Conservation (phyloP, 1,284 basidiomycete genomes). For the Ustilago vetiveriae region DNA sequence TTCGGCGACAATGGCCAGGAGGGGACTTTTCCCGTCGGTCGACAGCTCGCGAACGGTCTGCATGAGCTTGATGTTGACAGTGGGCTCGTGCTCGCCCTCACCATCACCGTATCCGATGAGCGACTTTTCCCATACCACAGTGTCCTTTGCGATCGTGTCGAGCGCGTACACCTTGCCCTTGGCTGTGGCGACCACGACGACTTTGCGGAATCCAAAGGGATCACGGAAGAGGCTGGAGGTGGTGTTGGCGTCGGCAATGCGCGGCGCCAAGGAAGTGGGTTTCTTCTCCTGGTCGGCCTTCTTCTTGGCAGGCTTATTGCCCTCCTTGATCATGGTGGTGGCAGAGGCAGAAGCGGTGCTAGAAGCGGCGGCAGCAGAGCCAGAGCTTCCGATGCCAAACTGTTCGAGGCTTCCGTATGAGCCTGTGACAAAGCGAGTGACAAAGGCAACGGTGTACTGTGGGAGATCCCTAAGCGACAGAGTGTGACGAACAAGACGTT, state of each 20-base stretch:
- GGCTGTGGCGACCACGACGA: conserved; percentile 78
- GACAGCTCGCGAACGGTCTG: conserved; percentile 54
- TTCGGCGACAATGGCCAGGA: conserved; percentile 60
- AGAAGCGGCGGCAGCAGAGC: conserved; percentile 5
- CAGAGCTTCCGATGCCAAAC: conserved; percentile 60
- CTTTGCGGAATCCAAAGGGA: conserved; percentile 85
- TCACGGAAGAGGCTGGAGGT: conserved; percentile 69
- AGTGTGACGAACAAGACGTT: conserved; percentile 59
- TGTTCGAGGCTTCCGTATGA: conserved; percentile 71
- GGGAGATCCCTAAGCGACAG: conserved; percentile 75
- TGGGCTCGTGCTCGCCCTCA: conserved; percentile 55
- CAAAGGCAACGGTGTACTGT: conserved; percentile 76
- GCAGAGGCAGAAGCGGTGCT: conserved; percentile 11
- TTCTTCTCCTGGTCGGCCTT: conserved; percentile 30
- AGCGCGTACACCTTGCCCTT: conserved; percentile 83
- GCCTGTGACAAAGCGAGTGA: conserved; percentile 77
- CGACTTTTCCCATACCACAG: conserved; percentile 62
- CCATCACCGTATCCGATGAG: conserved; percentile 62
- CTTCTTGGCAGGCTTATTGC: conserved; percentile 27
- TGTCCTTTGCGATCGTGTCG: conserved; percentile 75
- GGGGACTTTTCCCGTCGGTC: conserved; percentile 46
- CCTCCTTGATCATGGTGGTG: conserved; percentile 46
- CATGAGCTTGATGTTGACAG: conserved; percentile 54
- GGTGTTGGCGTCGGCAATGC: conserved; percentile 40
- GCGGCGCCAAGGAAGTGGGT: conserved; percentile 47